Base-by-base conservation (phyloP, 495 filamentous ascomycete genomes). In the Lentithecium fluviatile region DNA sequence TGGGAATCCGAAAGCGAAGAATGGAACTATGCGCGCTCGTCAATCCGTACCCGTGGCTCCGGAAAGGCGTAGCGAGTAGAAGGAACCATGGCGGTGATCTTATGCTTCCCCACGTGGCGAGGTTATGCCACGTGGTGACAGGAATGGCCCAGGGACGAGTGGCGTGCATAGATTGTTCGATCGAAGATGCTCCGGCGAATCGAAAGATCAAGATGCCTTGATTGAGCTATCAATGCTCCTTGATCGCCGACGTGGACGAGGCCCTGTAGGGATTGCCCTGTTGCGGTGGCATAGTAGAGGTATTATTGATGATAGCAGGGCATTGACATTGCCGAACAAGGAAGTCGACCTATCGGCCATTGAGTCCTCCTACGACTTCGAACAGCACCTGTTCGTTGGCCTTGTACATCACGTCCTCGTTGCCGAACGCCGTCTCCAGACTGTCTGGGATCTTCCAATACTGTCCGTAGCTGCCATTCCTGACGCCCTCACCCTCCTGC, bases 401-500 rank as follows among this genome's bases (percentile, higher is more conserved):
- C 40, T 52, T 57, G 48, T 64, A 64, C 2, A 52, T 37, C 7
- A 34, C 47, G 29, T 64, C 61, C 20, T 64, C 61, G 29, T 32
- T 36, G 8, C 47, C 61, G 34, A 64, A 58, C 6, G 54, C 55
- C 45, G 47, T 53, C 20, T 64, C 61, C 24, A 64, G 37, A 32
- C 54, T 58, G 15, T 58, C 61, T 1, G 13, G 15, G 13, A 51
- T 17, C 37, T 53, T 34, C 61, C 61, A 64, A 25, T 52, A 64
- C 17, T 52, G 54, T 6, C 61, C 61, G 17, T 42, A 52, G 19
- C 21, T 57, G 34, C 61, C 61, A 32, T 64, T 64, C 5, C 48
- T 32, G 6, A 52, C 54, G 2, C 61, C 61, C 20, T 58, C 54
- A 38, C 58, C 54, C 42, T 64, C 61, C n/a, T 64, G 32, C 47